These are phyloP conservation scores for Allium sativum DNA, from an alignment of 106 monocot species.

Conservation along the genomic window DNA sequence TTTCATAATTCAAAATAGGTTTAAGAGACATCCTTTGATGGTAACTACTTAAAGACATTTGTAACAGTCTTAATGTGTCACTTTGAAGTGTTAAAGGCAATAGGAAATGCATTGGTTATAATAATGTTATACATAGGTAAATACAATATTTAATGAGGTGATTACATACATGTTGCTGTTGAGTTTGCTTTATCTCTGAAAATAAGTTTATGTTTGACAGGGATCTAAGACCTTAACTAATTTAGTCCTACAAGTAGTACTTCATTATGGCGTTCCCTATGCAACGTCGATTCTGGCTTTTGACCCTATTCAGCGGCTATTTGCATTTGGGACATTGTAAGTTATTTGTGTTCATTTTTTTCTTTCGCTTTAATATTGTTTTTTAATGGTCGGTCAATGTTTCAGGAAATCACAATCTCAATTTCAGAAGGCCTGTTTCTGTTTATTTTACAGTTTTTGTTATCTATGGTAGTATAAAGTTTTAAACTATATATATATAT, in stretches of 20 bases:
- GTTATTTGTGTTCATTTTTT: conserved; percentile 1
- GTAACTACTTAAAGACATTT: not conserved
- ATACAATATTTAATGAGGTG: not conserved
- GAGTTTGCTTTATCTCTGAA: not conserved
- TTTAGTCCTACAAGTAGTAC: conserved; percentile 39
- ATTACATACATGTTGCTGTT: too few relatives aligned
- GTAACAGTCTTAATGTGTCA: not conserved
- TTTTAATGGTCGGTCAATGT: too few relatives aligned
- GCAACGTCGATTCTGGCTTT: conserved; percentile 81
- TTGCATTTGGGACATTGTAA: conserved; percentile 94
- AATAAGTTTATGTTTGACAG: not conserved
- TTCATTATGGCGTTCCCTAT: conserved; percentile 82
- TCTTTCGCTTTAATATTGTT: too few relatives aligned
- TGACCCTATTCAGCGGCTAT: conserved; percentile 78
- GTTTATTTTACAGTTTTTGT: too few relatives aligned
- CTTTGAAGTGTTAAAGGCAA: not conserved
- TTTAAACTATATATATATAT: too few relatives aligned
- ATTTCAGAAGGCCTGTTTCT: too few relatives aligned
- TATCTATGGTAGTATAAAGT: too few relatives aligned
- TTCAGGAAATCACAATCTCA: too few relatives aligned
- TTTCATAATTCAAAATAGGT: too few relatives aligned
- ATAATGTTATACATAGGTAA: not conserved
- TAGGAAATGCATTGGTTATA: not conserved
- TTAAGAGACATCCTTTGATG: not conserved
- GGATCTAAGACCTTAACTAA: conserved; percentile 17